Conservation (phyloP, 148 eudicot species). For the Camellia sinensis region DNA sequence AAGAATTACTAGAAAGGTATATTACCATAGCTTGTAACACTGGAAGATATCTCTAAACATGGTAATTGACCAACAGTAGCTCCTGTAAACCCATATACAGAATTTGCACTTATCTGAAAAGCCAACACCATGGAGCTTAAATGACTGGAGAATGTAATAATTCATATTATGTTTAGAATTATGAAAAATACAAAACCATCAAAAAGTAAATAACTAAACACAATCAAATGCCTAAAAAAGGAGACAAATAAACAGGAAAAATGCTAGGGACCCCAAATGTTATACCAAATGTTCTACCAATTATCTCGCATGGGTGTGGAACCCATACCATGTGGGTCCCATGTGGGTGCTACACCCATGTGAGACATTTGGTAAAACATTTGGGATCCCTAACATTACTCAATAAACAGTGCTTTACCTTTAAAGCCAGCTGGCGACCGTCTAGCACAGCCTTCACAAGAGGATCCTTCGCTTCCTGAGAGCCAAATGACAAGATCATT, state of each 20-base stretch:
- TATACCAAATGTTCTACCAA: no score
- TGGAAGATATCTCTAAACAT: conserved; percentile 95
- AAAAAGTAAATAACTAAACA: neutral
- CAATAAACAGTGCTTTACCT: conserved; percentile 39
- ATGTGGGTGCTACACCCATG: no score
- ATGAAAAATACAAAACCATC: neutral
- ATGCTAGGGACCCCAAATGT: no score
- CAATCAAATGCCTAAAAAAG: neutral
- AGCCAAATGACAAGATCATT: conserved; percentile 16
- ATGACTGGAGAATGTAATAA: neutral
- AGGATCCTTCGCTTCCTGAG: conserved; percentile 98
- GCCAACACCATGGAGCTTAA: conserved; percentile 17
- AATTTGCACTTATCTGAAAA: conserved; percentile 96
- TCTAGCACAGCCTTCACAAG: conserved; percentile 93
- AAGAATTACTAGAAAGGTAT: conserved; percentile 6
- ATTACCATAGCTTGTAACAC: conserved; percentile 99
- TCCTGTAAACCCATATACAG: conserved; percentile 99
- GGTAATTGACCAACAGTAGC: conserved; percentile 95
- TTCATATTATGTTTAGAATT: neutral
- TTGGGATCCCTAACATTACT: neutral
- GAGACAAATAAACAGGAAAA: neutral
- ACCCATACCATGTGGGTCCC: no score
- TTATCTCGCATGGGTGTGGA: no score
- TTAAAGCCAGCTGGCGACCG: conserved; percentile 98
- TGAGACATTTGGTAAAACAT: no score